Evolutionary conservation across 2,329 filamentous ascomycete species (phyloP).

Genomic region (Fusarium haematococcum): DNA sequence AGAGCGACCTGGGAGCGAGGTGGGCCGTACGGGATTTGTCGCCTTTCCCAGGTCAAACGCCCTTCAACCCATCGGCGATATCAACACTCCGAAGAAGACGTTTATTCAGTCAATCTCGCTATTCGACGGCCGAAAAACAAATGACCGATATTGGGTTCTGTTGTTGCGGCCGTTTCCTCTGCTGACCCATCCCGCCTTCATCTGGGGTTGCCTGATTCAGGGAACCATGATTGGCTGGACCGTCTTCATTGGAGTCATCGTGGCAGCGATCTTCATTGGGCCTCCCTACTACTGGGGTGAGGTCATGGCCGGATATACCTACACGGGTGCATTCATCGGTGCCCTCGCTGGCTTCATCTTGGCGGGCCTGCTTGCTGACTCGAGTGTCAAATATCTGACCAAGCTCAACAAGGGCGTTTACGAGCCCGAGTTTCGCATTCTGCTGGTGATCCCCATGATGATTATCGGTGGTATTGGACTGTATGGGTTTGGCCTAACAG

Average conservation of each 20-base stretch:
- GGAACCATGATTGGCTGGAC: conserved; percentile 96
- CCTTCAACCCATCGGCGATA: conserved; percentile 51
- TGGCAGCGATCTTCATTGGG: conserved; percentile 84
- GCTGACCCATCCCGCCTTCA: conserved; percentile 84
- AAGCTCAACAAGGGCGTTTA: conserved; percentile 82
- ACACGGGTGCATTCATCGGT: conserved; percentile 87
- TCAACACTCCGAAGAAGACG: conserved; percentile 62
- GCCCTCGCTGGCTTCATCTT: conserved; percentile 81
- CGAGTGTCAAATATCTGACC: conserved; percentile 76
- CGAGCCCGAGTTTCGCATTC: conserved; percentile 89
- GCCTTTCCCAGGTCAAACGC: conserved; percentile 48
- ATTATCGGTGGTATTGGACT: conserved; percentile 82
- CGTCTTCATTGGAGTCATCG: conserved; percentile 87
- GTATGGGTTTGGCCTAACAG: conserved; percentile 85
- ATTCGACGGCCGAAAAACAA: conserved; percentile 86
- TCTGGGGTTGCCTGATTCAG: conserved; percentile 85
- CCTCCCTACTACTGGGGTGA: conserved; percentile 86
- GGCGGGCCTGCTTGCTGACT: conserved; percentile 81
- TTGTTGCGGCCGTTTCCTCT: conserved; percentile 83
- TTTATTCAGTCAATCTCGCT: conserved; percentile 72
- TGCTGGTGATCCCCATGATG: conserved; percentile 85
- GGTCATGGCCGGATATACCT: conserved; percentile 86
- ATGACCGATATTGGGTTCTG: conserved; percentile 77
- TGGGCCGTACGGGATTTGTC: conserved; percentile 41
- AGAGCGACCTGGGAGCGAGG: not conserved